phyloP scores from a whole-genome alignment of 306 rosid species.

The Prunus fruticosa region DNA sequence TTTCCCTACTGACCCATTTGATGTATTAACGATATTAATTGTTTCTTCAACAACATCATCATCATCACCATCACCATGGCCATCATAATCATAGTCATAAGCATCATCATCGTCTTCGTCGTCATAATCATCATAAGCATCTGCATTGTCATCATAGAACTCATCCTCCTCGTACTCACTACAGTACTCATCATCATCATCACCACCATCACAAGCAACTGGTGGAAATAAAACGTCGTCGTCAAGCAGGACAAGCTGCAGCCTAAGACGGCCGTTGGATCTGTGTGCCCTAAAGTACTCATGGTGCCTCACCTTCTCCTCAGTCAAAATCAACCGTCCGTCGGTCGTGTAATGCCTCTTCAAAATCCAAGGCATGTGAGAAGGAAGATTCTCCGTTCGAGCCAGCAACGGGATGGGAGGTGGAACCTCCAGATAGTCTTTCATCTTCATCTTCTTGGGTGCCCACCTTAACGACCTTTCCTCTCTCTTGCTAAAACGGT shows the following conservation, averaged over 20 bases:
- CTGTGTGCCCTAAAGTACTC: slow-evolving; percentile 62
- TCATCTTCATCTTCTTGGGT: background rate
- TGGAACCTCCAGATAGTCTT: slow-evolving; percentile 33
- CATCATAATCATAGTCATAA: background rate
- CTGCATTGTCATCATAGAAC: background rate
- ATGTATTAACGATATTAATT: background rate
- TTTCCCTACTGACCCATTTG: slow-evolving; percentile 1
- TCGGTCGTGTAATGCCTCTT: slow-evolving; percentile 58
- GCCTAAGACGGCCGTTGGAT: slow-evolving; percentile 67
- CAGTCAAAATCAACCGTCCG: slow-evolving; percentile 60
- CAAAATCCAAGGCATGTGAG: slow-evolving; percentile 70
- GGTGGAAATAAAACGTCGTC: slow-evolving; percentile 12
- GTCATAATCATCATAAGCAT: background rate
- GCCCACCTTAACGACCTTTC: background rate
- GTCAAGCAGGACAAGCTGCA: slow-evolving; percentile 56
- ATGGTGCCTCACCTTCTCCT: slow-evolving; percentile 55
- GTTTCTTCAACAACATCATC: background rate
- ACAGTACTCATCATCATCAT: background rate
- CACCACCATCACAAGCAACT: background rate
- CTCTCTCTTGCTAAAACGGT: background rate
- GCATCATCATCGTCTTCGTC: background rate
- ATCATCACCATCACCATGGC: background rate
- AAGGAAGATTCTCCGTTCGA: slow-evolving; percentile 49
- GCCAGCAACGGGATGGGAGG: slow-evolving; percentile 64
- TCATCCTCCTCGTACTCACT: background rate